Evolutionary conservation across 2,329 filamentous ascomycete genomes (phyloP).

Genomic region (Penicillium sumatraense): DNA sequence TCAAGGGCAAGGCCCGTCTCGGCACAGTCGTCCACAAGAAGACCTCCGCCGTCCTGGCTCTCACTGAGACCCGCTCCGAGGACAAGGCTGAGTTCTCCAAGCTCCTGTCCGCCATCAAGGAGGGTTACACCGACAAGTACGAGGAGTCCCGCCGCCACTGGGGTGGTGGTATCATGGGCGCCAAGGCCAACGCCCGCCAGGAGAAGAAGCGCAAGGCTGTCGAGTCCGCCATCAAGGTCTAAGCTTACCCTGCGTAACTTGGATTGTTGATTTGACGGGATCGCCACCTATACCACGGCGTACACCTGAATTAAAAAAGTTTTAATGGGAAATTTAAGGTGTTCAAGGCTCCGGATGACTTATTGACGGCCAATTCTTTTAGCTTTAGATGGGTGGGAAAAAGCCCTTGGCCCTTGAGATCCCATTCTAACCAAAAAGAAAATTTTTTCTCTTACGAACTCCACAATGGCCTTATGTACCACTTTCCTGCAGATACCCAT

Average conservation of each 20-base stretch:
- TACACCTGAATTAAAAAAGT: slow-evolving; percentile 23
- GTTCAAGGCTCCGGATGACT: slow-evolving; percentile 32
- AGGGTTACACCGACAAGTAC: slow-evolving; percentile 95
- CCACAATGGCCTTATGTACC: slow-evolving; percentile 35
- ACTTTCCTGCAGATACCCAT: slow-evolving; percentile 44
- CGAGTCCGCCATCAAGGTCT: slow-evolving; percentile 97
- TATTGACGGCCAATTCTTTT: slow-evolving; percentile 35
- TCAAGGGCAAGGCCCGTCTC: slow-evolving; percentile 99
- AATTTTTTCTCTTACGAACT: slow-evolving; percentile 28
- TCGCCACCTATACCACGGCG: slow-evolving; percentile 24
- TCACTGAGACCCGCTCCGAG: slow-evolving; percentile 96
- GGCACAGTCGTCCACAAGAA: slow-evolving; percentile 99
- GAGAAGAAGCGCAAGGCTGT: slow-evolving; percentile 94
- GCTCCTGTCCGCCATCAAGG: slow-evolving; percentile 94
- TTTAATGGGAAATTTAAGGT: slow-evolving; percentile 28
- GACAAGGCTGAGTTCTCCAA: slow-evolving; percentile 99
- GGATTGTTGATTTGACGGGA: slow-evolving; percentile 33
- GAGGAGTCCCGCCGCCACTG: slow-evolving; percentile 91
- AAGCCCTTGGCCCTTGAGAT: slow-evolving; percentile 27
- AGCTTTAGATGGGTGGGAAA: slow-evolving; percentile 40
- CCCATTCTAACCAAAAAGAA: slow-evolving; percentile 35
- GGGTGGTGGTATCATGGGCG: slow-evolving; percentile 99
- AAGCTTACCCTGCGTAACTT: slow-evolving; percentile 48
- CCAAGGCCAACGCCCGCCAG: slow-evolving; percentile 80
- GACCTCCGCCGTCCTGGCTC: slow-evolving; percentile 93